A percentile compares a stretch with the other conserved stretches of the same genome.
Evolutionary conservation across 2,329 filamentous ascomycete genomes (phyloP).

Genomic region (Fusarium drepaniforme): DNA sequence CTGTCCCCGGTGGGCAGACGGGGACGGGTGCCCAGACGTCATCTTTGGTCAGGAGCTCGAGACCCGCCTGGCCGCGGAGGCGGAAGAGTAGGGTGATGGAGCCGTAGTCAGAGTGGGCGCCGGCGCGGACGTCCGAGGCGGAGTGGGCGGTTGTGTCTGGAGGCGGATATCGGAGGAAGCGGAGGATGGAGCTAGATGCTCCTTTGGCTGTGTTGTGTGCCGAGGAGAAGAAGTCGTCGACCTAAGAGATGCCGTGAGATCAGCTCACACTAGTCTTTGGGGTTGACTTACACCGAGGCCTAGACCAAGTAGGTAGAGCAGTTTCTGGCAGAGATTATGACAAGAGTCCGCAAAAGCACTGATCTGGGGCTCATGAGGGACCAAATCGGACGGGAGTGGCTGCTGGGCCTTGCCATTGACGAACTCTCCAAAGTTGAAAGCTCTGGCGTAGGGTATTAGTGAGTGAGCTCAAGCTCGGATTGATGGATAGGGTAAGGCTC

Average conservation of each 20-base stretch:
- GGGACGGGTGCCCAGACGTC: conserved; percentile 73
- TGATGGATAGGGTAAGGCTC: conserved; percentile 43
- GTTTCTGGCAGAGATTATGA: conserved; percentile 76
- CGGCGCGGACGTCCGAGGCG: conserved; percentile 79
- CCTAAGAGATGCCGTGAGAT: conserved; percentile 43
- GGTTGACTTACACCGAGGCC: conserved; percentile 72
- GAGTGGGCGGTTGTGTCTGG: conserved; percentile 57
- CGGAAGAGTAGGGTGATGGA: conserved; percentile 85
- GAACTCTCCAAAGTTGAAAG: conserved; percentile 93
- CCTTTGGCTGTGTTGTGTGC: conserved; percentile 61
- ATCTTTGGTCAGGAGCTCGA: conserved; percentile 80
- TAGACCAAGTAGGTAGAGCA: conserved; percentile 82
- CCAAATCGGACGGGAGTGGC: conserved; percentile 76
- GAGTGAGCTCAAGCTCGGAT: no score
- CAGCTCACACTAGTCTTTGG: conserved; percentile 6
- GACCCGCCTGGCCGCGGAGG: conserved; percentile 83
- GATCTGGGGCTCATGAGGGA: conserved; percentile 70
- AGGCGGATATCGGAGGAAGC: conserved; percentile 80
- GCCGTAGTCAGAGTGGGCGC: conserved; percentile 91
- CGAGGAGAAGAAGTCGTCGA: conserved; percentile 66
- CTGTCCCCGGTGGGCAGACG: conserved; percentile 72
- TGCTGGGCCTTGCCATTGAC: conserved; percentile 77
- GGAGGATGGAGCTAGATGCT: conserved; percentile 70
- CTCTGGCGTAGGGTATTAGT: conserved; percentile 62
- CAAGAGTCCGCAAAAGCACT: conserved; percentile 77